Evolutionary conservation across 345 rosid species (phyloP).

Genomic region (Salix suchowensis): DNA sequence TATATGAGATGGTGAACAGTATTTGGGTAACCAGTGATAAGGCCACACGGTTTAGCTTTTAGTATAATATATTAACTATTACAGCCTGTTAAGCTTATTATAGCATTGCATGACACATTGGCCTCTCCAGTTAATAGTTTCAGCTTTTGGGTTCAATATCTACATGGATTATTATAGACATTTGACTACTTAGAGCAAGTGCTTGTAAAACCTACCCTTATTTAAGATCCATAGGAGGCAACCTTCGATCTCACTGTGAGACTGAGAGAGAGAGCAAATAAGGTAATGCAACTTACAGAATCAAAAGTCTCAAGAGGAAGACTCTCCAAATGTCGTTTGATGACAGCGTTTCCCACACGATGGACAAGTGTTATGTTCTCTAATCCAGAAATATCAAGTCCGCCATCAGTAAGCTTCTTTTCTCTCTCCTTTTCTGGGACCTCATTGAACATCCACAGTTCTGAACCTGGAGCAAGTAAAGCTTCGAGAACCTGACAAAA

Average conservation of each 20-base stretch:
- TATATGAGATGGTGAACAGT: no score
- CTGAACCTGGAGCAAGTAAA: slow-evolving; percentile 81
- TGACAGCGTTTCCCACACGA: slow-evolving; percentile 79
- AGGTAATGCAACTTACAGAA: slow-evolving; percentile 60
- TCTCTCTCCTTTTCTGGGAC: slow-evolving; percentile 84
- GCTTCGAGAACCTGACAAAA: slow-evolving; percentile 76
- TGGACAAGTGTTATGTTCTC: slow-evolving; percentile 74
- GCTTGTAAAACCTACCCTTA: background rate
- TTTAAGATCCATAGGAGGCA: background rate
- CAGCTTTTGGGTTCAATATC: background rate
- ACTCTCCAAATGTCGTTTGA: slow-evolving; percentile 72
- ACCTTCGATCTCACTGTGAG: background rate
- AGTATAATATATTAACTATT: background rate
- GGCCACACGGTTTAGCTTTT: no score
- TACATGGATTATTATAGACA: background rate
- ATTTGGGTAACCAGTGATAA: no score
- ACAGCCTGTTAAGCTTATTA: background rate
- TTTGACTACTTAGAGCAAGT: background rate
- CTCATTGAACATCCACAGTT: slow-evolving; percentile 93
- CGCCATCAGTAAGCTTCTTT: slow-evolving; percentile 68
- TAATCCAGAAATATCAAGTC: slow-evolving; percentile 53
- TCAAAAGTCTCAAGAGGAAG: slow-evolving; percentile 91
- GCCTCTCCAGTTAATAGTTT: background rate
- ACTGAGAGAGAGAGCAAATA: background rate
- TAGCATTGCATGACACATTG: background rate